Conservation (phyloP, 495 filamentous ascomycete species). For the Geopyxis carbonaria region DNA sequence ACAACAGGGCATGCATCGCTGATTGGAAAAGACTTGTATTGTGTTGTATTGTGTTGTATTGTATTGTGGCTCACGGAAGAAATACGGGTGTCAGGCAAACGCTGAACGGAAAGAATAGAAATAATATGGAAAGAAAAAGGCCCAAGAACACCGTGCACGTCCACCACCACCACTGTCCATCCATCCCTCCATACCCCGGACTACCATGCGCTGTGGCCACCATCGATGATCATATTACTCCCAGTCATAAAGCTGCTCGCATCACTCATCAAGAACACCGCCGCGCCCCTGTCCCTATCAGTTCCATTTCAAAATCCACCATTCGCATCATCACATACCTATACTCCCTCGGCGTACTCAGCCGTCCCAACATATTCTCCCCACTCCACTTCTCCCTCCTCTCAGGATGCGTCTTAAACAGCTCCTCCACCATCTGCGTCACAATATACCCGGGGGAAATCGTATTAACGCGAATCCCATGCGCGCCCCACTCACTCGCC, state of each 20-base stretch:
- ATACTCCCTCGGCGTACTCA: slow-evolving; percentile 70
- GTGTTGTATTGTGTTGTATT: too few species aligned
- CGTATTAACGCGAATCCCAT: slow-evolving; percentile 87
- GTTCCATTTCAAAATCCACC: too few species aligned
- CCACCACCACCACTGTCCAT: too few species aligned
- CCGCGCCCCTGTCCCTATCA: slow-evolving; percentile 48
- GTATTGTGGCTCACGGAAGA: too few species aligned
- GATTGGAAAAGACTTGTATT: too few species aligned
- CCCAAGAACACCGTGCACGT: too few species aligned
- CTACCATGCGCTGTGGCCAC: slow-evolving; percentile 67
- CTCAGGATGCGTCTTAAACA: slow-evolving; percentile 56
- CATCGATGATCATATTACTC: slow-evolving; percentile 62
- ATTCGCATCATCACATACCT: slow-evolving; percentile 29
- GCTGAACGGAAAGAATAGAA: too few species aligned
- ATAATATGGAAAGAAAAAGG: too few species aligned
- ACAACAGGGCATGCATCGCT: too few species aligned
- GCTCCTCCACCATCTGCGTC: slow-evolving; percentile 70
- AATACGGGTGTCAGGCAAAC: too few species aligned
- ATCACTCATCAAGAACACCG: slow-evolving; percentile 72
- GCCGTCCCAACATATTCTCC: slow-evolving; percentile 72
- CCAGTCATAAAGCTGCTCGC: slow-evolving; percentile 81
- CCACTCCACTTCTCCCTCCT: slow-evolving; percentile 59
- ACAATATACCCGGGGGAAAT: slow-evolving; percentile 91
- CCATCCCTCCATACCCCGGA: too few species aligned
- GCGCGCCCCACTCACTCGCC: slow-evolving; percentile 70